These are phyloP conservation scores for Phaeomoniella chlamydospora DNA, from an alignment of 2,329 filamentous ascomycete genomes.

Conservation along the genomic window DNA sequence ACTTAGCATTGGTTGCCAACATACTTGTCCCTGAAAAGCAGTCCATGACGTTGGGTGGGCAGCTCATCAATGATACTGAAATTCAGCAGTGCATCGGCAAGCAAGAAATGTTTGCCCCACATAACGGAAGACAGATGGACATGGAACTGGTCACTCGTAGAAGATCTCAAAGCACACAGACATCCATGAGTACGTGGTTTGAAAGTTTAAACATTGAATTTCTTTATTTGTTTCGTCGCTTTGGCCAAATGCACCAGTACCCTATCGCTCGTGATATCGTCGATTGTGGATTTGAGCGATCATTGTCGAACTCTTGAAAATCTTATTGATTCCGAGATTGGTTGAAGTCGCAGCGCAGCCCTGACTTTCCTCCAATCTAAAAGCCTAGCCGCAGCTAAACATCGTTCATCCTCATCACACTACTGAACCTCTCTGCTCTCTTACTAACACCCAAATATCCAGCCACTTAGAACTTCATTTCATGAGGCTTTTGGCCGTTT, in stretches of 20 bases:
- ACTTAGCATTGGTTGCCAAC: too few relatives aligned
- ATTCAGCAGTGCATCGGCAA: too few relatives aligned
- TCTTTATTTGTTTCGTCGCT: neutral
- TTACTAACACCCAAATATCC: constrained; percentile 12
- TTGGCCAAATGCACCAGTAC: neutral
- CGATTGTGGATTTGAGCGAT: neutral
- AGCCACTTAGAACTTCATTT: constrained; percentile 99
- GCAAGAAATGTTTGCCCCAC: too few relatives aligned
- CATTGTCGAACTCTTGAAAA: constrained; percentile 4
- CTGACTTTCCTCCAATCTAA: constrained; percentile 21
- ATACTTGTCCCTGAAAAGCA: too few relatives aligned
- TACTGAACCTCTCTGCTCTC: constrained; percentile 24
- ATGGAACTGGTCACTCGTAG: too few relatives aligned
- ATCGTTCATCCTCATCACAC: too few relatives aligned
- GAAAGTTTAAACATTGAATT: neutral
- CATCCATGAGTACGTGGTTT: too few relatives aligned
- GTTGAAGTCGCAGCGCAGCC: too few relatives aligned
- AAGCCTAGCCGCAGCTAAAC: too few relatives aligned
- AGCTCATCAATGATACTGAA: too few relatives aligned
- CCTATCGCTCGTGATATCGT: neutral
- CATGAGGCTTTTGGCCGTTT: constrained; percentile 98
- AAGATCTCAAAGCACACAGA: neutral
- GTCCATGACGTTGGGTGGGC: too few relatives aligned
- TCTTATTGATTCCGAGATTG: constrained; percentile 7
- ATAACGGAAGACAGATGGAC: too few relatives aligned